Evolutionary conservation across 176 grass and related monocot genomes (phyloP).

Genomic region (Secale cereale): DNA sequence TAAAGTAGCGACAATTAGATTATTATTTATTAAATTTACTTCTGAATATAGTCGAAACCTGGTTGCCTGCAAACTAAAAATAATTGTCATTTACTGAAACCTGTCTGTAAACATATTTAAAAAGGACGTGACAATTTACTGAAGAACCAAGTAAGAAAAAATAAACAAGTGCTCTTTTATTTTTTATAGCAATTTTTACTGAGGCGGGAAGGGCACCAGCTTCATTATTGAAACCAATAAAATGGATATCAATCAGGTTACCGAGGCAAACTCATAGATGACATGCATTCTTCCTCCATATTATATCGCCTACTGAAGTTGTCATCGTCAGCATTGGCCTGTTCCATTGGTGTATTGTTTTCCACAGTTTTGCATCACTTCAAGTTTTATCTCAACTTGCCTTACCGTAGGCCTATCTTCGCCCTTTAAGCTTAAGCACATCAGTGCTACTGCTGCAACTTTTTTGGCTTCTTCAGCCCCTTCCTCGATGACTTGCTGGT

Average conservation of each 20-base stretch:
- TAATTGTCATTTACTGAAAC: not conserved
- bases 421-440: conserved; percentile 24
- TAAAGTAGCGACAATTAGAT: no score
- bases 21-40: not conserved
- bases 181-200: not conserved
- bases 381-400: conserved; percentile 24
- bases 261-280: conserved; percentile 18
- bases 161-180: no score
- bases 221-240: not conserved
- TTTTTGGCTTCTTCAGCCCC: not conserved
- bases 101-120: not conserved
- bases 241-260: not conserved
- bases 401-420: not conserved
- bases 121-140: not conserved
- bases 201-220: not conserved
- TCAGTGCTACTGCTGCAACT: conserved; percentile 22
- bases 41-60: not conserved
- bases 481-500: conserved; percentile 14
- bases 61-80: not conserved
- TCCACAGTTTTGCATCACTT: conserved; percentile 7
- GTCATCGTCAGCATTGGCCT: not conserved
- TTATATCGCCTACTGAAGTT: conserved; percentile 19
- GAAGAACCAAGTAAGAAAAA: not conserved
- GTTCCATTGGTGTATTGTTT: not conserved
- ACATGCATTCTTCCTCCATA: conserved; percentile 29